Evolutionary conservation across 108 stramenopile species (phyloP), one percentile per base, ranked within the genome.

Genomic region (Fistulifera solaris): DNA sequence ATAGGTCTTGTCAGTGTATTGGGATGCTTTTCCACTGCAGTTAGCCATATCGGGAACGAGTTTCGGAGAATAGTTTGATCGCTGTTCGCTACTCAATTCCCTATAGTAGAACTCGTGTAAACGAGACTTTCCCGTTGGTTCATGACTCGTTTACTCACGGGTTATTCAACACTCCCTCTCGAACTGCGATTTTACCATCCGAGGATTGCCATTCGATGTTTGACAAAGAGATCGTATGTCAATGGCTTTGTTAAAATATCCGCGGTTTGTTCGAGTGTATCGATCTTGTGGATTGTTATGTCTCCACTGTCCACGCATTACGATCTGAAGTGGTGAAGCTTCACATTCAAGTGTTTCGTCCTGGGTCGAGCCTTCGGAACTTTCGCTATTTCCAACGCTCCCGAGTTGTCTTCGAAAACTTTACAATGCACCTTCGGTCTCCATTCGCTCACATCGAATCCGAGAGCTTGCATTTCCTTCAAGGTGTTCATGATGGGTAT

Each of bases 321-420:
- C 4, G 54, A 52, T 1, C 63, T 44, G 24, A 76, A 71, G 58
- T 71, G 70, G 58, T 58, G 61, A 10, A 63, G 54, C 46, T 52
- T 52, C 22, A 59, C 60, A 58, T 53, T 70, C 10, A 74, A 28
- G 40, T 74, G 73, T 42, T 74, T 69, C 25, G 66, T 67, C 26
- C 67, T 14, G 19, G 67, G 70, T 27, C 67, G 59, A 27, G 47
- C 21, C 35, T 69, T 71, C 8, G 49, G 67, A 12, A 54, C 38
- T 6, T 64, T 54, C 16, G 71, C 71, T 1, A 72, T 54, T 38
- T 69, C 56, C 2, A 69, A 21, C 0, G 40, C 31, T 39, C 61
- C 65, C 1, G 44, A 43, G 45, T 72, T 72, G 43, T 72, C 56
- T 31, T 72, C 66, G 39, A 67, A 67, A 6, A 67, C 66, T 47